phyloP scores from a whole-genome alignment of 176 grass and related monocot genomes.

The Oryza coarctata region DNA sequence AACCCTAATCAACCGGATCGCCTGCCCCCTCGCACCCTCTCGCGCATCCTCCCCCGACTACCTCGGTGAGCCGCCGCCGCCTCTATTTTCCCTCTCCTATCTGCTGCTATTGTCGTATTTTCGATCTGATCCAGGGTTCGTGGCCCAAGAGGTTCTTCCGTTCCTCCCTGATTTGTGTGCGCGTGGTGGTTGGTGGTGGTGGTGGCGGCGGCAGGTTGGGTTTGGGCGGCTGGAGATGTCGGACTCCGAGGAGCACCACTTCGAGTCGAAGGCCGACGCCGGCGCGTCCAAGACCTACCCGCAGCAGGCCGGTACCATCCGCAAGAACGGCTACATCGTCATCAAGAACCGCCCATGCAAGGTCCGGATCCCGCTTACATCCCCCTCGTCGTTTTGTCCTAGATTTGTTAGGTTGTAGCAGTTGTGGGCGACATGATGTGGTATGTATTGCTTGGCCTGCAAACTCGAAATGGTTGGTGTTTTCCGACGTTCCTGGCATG shows the following conservation, averaged over 20 bases:
- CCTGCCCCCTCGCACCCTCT: not conserved
- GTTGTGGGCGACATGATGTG: not conserved
- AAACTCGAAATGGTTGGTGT: not conserved
- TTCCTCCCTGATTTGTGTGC: conserved; percentile 18
- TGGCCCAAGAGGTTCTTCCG: not conserved
- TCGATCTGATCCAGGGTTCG: conserved; percentile 2
- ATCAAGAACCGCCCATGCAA: conserved; percentile 70
- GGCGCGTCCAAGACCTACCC: conserved; percentile 74
- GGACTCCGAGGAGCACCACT: conserved; percentile 72
- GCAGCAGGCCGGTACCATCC: conserved; percentile 66
- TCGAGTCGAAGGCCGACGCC: conserved; percentile 73
- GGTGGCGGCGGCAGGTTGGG: not conserved
- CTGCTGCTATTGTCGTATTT: not conserved
- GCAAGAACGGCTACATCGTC: conserved; percentile 65
- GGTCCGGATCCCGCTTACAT: conserved; percentile 29
- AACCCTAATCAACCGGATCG: conserved; percentile 39
- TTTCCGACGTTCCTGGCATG: too few species aligned
- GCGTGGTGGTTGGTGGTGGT: not conserved
- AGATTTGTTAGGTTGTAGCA: not conserved
- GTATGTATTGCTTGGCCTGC: not conserved
- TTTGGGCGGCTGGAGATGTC: conserved; percentile 42
- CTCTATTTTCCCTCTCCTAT: not conserved
- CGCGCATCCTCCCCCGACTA: not conserved
- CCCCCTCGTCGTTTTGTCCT: not conserved
- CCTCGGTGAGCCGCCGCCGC: conserved; percentile 26